These are phyloP conservation scores for Wickerhamomyces chaumierensis DNA, from an alignment of 805 yeast species.

Conservation along the genomic window DNA sequence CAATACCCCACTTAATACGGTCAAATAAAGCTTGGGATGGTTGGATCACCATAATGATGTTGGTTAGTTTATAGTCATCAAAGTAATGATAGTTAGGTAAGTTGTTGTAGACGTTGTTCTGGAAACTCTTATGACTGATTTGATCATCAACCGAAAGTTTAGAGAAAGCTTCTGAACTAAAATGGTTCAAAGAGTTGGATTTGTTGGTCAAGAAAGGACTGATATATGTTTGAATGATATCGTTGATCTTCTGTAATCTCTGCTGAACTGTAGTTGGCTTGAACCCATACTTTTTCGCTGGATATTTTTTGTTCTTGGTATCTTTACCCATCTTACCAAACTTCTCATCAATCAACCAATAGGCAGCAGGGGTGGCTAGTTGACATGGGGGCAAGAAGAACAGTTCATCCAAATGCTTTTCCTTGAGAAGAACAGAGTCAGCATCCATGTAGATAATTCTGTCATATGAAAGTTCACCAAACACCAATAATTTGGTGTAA, in stretches of 20 bases:
- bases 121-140: slow-evolving; percentile 6
- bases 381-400: slow-evolving; percentile 37
- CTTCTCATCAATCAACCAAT: slow-evolving; percentile 23
- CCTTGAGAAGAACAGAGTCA: slow-evolving; percentile 32
- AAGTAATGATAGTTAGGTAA: slow-evolving; percentile 24
- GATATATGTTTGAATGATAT: slow-evolving; percentile 3
- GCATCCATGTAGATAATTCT: slow-evolving; percentile 48
- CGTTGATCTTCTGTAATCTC: slow-evolving; percentile 11
- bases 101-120: slow-evolving; percentile 23
- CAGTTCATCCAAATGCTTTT: slow-evolving; percentile 34
- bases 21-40: slow-evolving; percentile 27
- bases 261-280: slow-evolving; percentile 12
- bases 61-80: slow-evolving; percentile 22
- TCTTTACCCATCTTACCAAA: slow-evolving; percentile 14
- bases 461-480: slow-evolving; percentile 36
- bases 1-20: slow-evolving; percentile 12
- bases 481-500: slow-evolving; percentile 44
- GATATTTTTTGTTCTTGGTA: slow-evolving; percentile 9
- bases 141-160: slow-evolving; percentile 1
- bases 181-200: not conserved
- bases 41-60: slow-evolving; percentile 48
- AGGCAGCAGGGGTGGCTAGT: slow-evolving; percentile 35
- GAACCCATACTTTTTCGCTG: slow-evolving; percentile 12
- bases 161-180: not conserved
- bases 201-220: slow-evolving; percentile 1